Base-by-base conservation (phyloP, 352 stramenopile genomes). In the Globisporangium middletonii region DNA sequence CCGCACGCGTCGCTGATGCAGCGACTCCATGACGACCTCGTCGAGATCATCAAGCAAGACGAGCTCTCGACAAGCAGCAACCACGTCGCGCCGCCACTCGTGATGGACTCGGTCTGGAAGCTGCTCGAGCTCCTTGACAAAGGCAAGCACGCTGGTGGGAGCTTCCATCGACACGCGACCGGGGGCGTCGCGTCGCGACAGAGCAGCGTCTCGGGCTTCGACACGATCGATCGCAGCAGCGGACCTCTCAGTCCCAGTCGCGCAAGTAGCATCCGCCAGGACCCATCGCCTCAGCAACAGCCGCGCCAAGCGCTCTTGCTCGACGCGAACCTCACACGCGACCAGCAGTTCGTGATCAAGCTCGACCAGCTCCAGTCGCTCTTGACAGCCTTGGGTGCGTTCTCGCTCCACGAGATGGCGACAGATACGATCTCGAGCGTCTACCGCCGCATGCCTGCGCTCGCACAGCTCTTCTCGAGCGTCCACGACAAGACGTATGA, bases 271-370 rank as follows among this genome's bases (percentile, higher is more conserved):
- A 26, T 53, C 6, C 47, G 13, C 15, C 49, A 54, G 33, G 33
- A 44, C 12, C 16, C 33, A 2, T 30, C 19, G 41, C 12, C 33
- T 2, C 33, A 38, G 33, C 33, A 38, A 38, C 28, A 45, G 16
- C 37, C 41, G 15, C 47, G 16, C 4, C 43, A 64, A 28, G 27
- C 49, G 7, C 55, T 59, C 2, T 23, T 48, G 18, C 28, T 71
- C 0, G 60, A 60, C 3, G 47, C 30, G 0, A 64, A 71, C 35
- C 56, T 89, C 18, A 78, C 75, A 48, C 28, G 53, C 1, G 79
- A 89, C 50, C 79, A 87, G 62, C 73, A 86, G 48, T 86, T 80
- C 44, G 26, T 79, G 19, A 72, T 87, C 54, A 84, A 83, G 55
- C 45, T 89, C 11, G 77, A 89, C 60, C 79, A 89, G 51, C 59